Percentiles rank a stretch among this genome's conserved stretches.
Evolutionary conservation across 129 eudicot genomes (phyloP).

Genomic region (Apium graveolens): DNA sequence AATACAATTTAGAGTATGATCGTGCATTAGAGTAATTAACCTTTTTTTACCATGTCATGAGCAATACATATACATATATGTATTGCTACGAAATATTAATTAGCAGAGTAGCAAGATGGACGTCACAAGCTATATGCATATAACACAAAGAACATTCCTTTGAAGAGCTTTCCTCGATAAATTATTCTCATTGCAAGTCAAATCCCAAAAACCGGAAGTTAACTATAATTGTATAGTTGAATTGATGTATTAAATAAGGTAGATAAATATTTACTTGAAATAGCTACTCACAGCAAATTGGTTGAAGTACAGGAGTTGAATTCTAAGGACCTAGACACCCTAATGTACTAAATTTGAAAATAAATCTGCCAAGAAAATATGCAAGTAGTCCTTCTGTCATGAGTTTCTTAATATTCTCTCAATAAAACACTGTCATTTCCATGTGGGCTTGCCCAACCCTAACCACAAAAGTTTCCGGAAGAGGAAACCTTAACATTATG

Average conservation of each 20-base stretch:
- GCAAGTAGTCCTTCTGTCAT: not conserved
- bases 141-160: not conserved
- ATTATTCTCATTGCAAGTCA: not conserved
- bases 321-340: conserved; percentile 2
- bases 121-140: not conserved
- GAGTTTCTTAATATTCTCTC: not conserved
- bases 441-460: not conserved
- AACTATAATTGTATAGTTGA: not conserved
- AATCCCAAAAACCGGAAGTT: not conserved
- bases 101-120: not conserved
- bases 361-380: not conserved
- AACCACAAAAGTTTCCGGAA: not conserved
- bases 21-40: too few species aligned
- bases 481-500: conserved; percentile 3
- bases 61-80: too few species aligned
- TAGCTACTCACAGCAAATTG: not conserved
- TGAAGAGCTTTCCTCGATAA: not conserved
- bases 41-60: too few species aligned
- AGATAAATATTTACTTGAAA: not conserved
- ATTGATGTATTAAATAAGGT: not conserved
- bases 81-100: too few species aligned
- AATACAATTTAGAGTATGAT: too few species aligned
- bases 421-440: conserved; percentile 10
- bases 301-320: not conserved
- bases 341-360: not conserved